Evolutionary conservation across 202 grass and related monocot species (phyloP).

Genomic region (Panicum hallii): DNA sequence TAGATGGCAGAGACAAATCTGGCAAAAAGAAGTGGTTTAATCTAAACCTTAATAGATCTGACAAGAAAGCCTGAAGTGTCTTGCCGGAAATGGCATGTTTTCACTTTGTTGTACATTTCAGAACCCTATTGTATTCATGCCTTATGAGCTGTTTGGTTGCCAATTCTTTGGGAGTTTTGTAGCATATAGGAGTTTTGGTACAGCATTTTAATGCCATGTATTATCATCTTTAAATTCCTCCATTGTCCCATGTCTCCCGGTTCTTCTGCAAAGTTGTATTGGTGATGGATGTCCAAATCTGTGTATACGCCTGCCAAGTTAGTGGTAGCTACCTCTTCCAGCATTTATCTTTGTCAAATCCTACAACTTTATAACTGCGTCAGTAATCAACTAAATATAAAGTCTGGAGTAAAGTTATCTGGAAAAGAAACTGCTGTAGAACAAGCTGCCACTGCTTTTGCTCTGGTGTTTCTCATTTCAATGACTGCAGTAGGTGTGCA

Average conservation of each 20-base stretch:
- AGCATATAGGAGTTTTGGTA: conserved; percentile 57
- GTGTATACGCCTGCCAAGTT: neutral
- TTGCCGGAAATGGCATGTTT: conserved; percentile 1
- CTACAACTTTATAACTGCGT: no score
- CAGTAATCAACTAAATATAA: no score
- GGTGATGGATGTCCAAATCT: neutral
- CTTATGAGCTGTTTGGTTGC: conserved; percentile 36
- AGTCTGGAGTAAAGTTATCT: no score
- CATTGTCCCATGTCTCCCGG: neutral
- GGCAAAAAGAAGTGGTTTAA: conserved; percentile 93
- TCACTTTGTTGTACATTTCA: conserved; percentile 52
- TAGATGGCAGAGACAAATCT: conserved; percentile 79
- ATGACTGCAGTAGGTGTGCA: no score
- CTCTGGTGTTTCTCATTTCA: no score
- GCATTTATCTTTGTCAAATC: no score
- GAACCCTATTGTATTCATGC: conserved; percentile 49
- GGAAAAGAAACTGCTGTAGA: no score
- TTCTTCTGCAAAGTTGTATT: neutral
- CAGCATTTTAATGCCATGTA: conserved; percentile 16
- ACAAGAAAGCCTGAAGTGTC: conserved; percentile 52
- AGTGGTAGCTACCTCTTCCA: no score
- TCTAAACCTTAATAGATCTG: conserved; percentile 77
- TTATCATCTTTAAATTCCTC: conserved; percentile 16
- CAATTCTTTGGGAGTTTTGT: conserved; percentile 38
- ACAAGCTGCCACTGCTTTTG: no score